phyloP scores from a whole-genome alignment of 495 filamentous ascomycete genomes.

The Podospora sp. region DNA sequence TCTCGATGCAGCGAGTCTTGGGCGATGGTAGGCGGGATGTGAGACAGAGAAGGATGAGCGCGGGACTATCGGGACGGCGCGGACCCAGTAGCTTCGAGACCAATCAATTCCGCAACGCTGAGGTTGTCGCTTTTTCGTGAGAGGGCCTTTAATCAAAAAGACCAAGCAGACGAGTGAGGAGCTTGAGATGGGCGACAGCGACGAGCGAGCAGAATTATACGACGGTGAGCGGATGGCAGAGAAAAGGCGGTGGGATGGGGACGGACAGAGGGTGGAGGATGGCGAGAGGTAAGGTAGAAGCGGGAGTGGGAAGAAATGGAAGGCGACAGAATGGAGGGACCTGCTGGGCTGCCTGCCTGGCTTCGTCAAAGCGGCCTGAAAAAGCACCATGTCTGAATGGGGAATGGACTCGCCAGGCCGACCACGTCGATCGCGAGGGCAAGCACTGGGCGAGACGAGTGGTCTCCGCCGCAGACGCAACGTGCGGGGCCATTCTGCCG shows the following conservation, averaged over 20 bases:
- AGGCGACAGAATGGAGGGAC: conserved; percentile 36
- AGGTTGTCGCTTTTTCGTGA: conserved; percentile 7
- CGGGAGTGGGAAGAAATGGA: conserved; percentile 27
- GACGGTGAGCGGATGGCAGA: conserved; percentile 18
- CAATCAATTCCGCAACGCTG: conserved; percentile 16
- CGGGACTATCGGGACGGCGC: conserved; percentile 12
- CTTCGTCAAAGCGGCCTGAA: conserved; percentile 37
- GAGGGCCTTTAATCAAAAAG: conserved; percentile 18
- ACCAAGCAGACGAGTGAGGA: conserved; percentile 14
- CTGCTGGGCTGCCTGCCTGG: conserved; percentile 12
- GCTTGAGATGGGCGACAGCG: conserved; percentile 11
- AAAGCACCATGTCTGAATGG: conserved; percentile 30
- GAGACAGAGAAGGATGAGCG: conserved; percentile 17
- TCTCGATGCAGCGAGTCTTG: background rate
- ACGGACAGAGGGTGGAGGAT: conserved; percentile 20
- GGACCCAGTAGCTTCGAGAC: conserved; percentile 8
- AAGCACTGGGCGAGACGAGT: conserved; percentile 29
- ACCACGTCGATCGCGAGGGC: conserved; percentile 18
- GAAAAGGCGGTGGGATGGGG: conserved; percentile 25
- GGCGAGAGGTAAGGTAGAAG: conserved; percentile 26
- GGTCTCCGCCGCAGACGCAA: background rate
- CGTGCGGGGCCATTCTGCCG: conserved; percentile 13
- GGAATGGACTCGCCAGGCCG: conserved; percentile 25
- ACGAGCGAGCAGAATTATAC: conserved; percentile 20
- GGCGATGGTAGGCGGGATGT: conserved; percentile 3